Conservation (phyloP, 1,284 basidiomycete genomes). For the Uromyces viciae-fabae region DNA sequence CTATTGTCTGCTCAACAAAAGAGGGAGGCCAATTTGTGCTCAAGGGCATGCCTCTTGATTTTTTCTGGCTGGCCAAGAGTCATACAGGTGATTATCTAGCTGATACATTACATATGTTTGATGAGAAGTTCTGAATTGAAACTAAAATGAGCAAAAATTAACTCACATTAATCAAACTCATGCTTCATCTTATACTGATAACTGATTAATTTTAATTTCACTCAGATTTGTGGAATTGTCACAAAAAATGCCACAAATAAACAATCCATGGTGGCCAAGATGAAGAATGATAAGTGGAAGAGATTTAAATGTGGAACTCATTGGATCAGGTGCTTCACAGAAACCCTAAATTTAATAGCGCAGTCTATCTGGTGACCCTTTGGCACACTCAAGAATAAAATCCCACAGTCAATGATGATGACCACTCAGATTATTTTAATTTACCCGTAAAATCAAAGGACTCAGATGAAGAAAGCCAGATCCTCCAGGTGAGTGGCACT, state of each 20-base stretch:
- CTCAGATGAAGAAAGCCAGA: background rate
- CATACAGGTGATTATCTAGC: conserved; percentile 1
- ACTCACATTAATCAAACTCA: too few relatives aligned
- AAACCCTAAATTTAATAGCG: background rate
- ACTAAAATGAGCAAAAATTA: conserved; percentile 3
- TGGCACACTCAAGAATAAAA: background rate
- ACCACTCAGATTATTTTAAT: background rate
- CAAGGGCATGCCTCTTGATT: background rate
- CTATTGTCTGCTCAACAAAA: background rate
- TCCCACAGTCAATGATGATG: background rate
- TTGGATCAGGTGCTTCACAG: background rate
- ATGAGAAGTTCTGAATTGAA: background rate
- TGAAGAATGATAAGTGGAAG: background rate
- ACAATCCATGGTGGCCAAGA: background rate
- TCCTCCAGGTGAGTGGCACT: background rate
- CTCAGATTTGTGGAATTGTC: conserved; percentile 22
- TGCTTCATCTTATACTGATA: too few relatives aligned
- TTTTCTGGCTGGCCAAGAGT: background rate
- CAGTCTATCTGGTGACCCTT: background rate
- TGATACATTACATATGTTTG: background rate
- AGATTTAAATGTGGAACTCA: background rate
- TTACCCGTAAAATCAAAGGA: background rate
- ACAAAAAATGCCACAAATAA: conserved; percentile 8
- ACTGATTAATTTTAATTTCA: too few relatives aligned
- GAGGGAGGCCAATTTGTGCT: background rate